Evolutionary conservation across 208 protist species (phyloP), one percentile per base, ranked within the genome.

Genomic region (Acanthamoeba sp.): DNA sequence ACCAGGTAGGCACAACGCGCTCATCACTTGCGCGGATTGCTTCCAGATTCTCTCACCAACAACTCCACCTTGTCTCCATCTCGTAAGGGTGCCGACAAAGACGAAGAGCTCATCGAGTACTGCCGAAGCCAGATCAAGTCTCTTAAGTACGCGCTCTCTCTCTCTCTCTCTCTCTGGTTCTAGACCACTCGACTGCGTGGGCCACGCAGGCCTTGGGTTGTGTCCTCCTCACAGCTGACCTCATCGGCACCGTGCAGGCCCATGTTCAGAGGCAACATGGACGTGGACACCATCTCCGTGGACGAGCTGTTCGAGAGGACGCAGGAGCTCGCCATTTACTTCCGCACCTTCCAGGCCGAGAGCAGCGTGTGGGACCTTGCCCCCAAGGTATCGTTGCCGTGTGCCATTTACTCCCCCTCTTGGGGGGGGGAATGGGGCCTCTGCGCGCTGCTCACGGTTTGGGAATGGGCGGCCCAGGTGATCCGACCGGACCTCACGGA

Each of bases 21-120:
- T 6, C 1, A 62, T 29, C 55, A 29, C 0, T 22, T 4, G 24
- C 55, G 16, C 24, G 2, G 6, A 1, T 22, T 6, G 55, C 55
- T 20, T 62, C 55, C 10, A 24, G 12, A 27, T 29, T 14, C 12
- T 48, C 6, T 48, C 6, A 48, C 10, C 6, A 48, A 48, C 42
- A 48, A 27, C 55, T 22, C 1, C 55, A 62, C 18, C 0, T n/a
- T 22, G 0, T 84, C n/a, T 24, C 27, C 22, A 34, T 55, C 29
- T 42, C 34, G 52, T 59, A 10, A 84, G 73, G 73, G 40, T 3
- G 73, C 73, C 7, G 73, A 84, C 9, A 52, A 48, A 24, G 73
- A 84, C 42, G 73, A 84, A 29, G 73, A 84, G 22, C 42, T 84
- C 2, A 32, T 84, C 16, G 73, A 84, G 38, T 84, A 55, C 73